Evolutionary conservation across 495 filamentous ascomycete species (phyloP).

Genomic region (Astrocystis sublimbata): DNA sequence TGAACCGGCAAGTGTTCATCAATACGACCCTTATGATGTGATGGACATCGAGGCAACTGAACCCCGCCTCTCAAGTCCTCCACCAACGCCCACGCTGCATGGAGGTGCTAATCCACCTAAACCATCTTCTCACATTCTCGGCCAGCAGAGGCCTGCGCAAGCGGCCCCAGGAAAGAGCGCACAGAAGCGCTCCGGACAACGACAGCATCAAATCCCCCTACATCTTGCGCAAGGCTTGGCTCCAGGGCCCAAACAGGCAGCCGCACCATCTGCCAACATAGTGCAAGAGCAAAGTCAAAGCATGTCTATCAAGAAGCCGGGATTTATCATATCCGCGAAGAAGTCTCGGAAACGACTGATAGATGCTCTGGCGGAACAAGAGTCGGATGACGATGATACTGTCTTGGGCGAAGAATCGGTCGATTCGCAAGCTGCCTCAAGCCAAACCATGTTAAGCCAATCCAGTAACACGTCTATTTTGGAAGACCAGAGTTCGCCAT

Average conservation of each 20-base stretch:
- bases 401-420: constrained; percentile 14
- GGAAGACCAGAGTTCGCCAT: constrained; percentile 22
- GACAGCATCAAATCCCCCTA: constrained; percentile 40
- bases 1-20: not conserved
- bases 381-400: constrained; percentile 22
- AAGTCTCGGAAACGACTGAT: constrained; percentile 53
- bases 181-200: constrained; percentile 14
- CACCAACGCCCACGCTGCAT: constrained; percentile 27
- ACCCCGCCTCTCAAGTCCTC: constrained; percentile 31
- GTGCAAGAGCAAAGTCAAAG: not conserved
- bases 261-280: not conserved
- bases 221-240: constrained; percentile 25
- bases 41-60: constrained; percentile 22
- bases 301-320: not conserved
- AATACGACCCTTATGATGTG: constrained; percentile 11
- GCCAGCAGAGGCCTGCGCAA: not conserved
- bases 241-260: not conserved
- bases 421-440: constrained; percentile 17
- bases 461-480: constrained; percentile 21
- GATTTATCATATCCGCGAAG: constrained; percentile 12
- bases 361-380: constrained; percentile 55
- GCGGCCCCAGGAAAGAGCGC: constrained; percentile 16
- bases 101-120: constrained; percentile 19
- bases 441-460: constrained; percentile 21
- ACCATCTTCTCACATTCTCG: not conserved